Base-by-base conservation (phyloP, 1,284 basidiomycete genomes). In the Coniophora puteana region DNA sequence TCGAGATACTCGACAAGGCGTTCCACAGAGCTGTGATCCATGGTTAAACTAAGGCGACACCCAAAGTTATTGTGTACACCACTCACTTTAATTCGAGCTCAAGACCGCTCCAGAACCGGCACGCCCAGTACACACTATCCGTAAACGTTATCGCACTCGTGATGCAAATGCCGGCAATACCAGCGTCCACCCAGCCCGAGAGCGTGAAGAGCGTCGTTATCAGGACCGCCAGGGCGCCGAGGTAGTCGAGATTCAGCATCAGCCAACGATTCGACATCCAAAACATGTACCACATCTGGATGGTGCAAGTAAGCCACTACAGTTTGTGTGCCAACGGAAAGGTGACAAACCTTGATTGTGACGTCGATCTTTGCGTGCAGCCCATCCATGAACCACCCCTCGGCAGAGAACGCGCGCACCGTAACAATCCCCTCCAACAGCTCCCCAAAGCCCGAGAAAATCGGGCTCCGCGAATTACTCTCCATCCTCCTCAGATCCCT, bases 1-100 rank as follows among this genome's bases (percentile, higher is more conserved):
- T 87, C 76, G 14, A 94, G 76, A 56, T 94, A 95, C 66, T 95
- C 93, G 4, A 89, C 78, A 7, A 94, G 75, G 44, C 93, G 83
- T 62, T 96, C 93, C 5, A 95, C 85, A 6, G 21, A 89, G 76
- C 31, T 94, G 42, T 89, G 80, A 62, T 92, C 87, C 7, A 94
- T 83, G 8, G 85, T 82, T 63, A 89, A 91, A 33, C 27, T 28
- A 5, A 3, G 13, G 18, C 10, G 11, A 26, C 25, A 23, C 13
- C 31, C 8, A 7, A 31, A 14, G n/a, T 14, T 8, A 31, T 13
- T 14, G 29, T 6, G 20, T 14, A 31, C 26, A 27, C n/a, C n/a
- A 14, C 29, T 31, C 7, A 35, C 33, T 35, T 35, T 10, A 35
- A 23, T 10, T 35, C 33, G 14, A 35, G 33, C 21, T 35, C 33